A percentile compares a stretch with the other conserved stretches of the same genome.
Conservation (phyloP, 148 eudicot genomes). For the Chenopodium berlandieri region DNA sequence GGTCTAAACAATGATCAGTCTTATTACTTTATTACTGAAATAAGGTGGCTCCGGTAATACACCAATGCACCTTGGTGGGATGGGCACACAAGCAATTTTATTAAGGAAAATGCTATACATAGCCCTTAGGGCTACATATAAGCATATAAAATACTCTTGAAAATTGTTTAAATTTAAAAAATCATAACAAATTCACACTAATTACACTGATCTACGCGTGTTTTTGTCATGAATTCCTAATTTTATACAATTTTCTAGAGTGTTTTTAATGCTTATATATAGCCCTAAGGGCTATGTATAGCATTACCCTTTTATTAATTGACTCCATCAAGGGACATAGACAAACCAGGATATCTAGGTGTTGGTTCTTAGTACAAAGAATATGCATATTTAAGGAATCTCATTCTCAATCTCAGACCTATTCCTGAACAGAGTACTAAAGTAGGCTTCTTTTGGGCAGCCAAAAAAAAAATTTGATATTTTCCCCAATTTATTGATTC, state of each 20-base stretch:
- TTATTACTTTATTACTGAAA: neutral
- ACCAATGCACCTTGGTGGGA: neutral
- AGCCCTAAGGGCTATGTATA: no score
- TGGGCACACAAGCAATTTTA: neutral
- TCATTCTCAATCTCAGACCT: neutral
- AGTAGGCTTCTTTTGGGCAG: neutral
- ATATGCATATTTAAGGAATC: neutral
- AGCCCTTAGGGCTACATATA: no score
- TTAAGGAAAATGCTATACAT: no score
- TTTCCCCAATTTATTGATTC: neutral
- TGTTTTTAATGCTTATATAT: no score
- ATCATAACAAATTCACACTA: no score
- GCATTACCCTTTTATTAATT: neutral
- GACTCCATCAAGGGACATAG: neutral
- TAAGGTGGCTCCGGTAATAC: neutral
- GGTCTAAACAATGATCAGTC: neutral
- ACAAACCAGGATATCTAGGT: conserved; percentile 6
- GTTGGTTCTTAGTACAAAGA: neutral
- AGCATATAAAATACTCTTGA: no score
- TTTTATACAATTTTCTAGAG: no score
- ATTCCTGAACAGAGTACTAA: neutral
- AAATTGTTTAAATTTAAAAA: no score
- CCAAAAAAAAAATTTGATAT: neutral
- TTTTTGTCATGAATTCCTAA: no score
- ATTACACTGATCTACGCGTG: no score